Evolutionary conservation across 352 stramenopile species (phyloP).

Genomic region (Pythium aphanidermatum): DNA sequence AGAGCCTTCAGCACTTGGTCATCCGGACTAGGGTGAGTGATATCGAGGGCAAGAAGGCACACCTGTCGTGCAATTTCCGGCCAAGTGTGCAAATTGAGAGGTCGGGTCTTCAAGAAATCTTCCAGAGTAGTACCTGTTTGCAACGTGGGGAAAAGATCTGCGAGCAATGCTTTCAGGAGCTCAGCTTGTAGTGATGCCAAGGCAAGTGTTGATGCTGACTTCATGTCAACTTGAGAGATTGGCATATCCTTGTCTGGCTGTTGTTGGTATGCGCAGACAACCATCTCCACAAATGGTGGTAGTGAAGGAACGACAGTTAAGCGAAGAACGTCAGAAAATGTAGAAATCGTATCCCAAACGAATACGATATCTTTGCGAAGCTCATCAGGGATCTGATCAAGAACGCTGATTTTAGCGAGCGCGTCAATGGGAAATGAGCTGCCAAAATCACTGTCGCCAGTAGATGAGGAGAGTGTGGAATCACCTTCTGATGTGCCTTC

Average conservation of each 20-base stretch:
- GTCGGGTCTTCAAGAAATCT: slow-evolving; percentile 65
- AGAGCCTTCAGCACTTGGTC: slow-evolving; percentile 70
- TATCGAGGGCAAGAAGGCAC: slow-evolving; percentile 66
- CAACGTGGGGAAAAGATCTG: slow-evolving; percentile 62
- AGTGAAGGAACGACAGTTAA: slow-evolving; percentile 47
- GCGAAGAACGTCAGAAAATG: slow-evolving; percentile 60
- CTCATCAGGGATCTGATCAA: slow-evolving; percentile 35
- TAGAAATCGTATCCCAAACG: slow-evolving; percentile 71
- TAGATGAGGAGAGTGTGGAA: too few relatives aligned
- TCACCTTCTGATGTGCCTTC: neutral
- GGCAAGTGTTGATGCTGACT: slow-evolving; percentile 46
- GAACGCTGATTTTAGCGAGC: slow-evolving; percentile 26
- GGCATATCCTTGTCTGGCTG: too few relatives aligned
- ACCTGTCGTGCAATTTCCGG: slow-evolving; percentile 73
- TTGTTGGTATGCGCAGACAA: slow-evolving; percentile 29
- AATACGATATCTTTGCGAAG: slow-evolving; percentile 57
- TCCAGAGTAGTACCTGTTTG: slow-evolving; percentile 65
- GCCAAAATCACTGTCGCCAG: neutral
- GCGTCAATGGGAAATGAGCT: slow-evolving; percentile 28
- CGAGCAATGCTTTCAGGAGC: slow-evolving; percentile 42
- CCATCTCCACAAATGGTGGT: slow-evolving; percentile 38
- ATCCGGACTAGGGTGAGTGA: slow-evolving; percentile 58
- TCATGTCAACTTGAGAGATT: too few relatives aligned
- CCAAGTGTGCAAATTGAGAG: slow-evolving; percentile 75
- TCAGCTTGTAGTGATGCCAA: slow-evolving; percentile 51